These are phyloP conservation scores for Aspergillus tanneri DNA, from an alignment of 2,329 filamentous ascomycete species.

Conservation along the genomic window DNA sequence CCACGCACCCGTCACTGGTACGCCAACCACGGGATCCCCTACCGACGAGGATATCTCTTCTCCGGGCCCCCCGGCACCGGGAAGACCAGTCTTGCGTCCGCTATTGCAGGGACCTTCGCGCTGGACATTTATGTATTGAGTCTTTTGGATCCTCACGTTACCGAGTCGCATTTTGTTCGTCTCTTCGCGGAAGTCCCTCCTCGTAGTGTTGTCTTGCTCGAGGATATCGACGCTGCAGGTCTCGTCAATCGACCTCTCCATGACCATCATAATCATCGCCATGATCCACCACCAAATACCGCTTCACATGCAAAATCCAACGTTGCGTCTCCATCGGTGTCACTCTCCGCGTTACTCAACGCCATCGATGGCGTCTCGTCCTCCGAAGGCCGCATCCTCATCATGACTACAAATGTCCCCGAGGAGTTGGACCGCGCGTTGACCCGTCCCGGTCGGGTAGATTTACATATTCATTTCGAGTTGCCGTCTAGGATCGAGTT, in stretches of 20 bases:
- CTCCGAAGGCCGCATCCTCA: constrained; percentile 74
- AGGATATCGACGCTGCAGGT: constrained; percentile 70
- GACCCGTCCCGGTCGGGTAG: constrained; percentile 70
- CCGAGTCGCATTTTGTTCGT: constrained; percentile 59
- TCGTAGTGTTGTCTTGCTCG: constrained; percentile 64
- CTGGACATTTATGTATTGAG: constrained; percentile 66
- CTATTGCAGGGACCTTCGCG: constrained; percentile 64
- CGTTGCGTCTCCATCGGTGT: not conserved
- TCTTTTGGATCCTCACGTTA: constrained; percentile 59
- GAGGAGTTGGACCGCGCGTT: constrained; percentile 71
- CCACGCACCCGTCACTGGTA: constrained; percentile 68
- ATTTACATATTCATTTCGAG: constrained; percentile 63
- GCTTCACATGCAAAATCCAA: constrained; percentile 19
- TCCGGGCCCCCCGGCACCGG: constrained; percentile 73
- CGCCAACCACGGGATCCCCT: constrained; percentile 70
- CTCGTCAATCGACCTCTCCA: too few relatives aligned
- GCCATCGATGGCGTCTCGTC: constrained; percentile 78
- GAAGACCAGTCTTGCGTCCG: constrained; percentile 69
- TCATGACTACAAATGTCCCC: constrained; percentile 78
- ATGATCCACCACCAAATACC: not conserved
- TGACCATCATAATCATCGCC: too few relatives aligned
- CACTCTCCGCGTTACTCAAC: constrained; percentile 72
- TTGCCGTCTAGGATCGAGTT: constrained; percentile 27
- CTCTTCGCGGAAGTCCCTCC: constrained; percentile 63
- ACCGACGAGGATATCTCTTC: constrained; percentile 74